A percentile compares a stretch with the other conserved stretches of the same genome.
Evolutionary conservation across 176 grass and related monocot species (phyloP).

Genomic region (Ensete ventricosum): DNA sequence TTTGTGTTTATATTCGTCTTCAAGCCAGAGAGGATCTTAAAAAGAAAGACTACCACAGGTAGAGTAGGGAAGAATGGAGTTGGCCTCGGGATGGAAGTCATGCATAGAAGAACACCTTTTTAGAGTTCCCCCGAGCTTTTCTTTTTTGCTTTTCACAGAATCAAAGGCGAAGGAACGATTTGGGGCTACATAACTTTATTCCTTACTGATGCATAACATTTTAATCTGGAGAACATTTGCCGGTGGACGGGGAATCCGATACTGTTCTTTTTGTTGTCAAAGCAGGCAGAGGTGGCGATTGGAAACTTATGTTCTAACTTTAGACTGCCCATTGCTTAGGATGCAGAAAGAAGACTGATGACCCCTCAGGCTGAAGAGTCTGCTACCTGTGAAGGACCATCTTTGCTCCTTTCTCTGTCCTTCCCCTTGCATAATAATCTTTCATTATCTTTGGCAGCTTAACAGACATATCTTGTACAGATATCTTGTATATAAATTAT

Average conservation of each 20-base stretch:
- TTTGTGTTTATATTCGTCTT: too few relatives aligned
- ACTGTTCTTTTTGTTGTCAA: neutral
- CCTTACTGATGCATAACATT: neutral
- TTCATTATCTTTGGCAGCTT: too few relatives aligned
- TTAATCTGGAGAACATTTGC: neutral
- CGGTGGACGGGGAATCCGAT: constrained; percentile 2
- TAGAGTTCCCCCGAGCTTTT: neutral
- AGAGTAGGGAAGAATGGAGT: too few relatives aligned
- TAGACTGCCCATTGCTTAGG: neutral
- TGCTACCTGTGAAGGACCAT: neutral
- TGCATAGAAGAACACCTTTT: neutral
- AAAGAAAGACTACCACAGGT: too few relatives aligned
- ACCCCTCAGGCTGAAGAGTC: neutral
- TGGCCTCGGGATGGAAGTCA: neutral
- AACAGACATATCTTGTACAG: too few relatives aligned
- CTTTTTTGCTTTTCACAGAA: constrained; percentile 1
- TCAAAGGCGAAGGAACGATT: constrained; percentile 2
- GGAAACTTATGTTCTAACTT: neutral
- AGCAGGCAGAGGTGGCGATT: neutral
- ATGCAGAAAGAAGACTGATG: neutral
- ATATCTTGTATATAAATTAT: too few relatives aligned
- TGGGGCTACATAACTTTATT: neutral
- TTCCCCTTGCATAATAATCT: too few relatives aligned
- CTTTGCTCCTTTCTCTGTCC: neutral
- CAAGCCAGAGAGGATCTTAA: too few relatives aligned